A percentile compares a stretch with the other conserved stretches of the same genome.
Conservation (phyloP, 2,329 filamentous ascomycete species). For the Xylaria arbuscula region DNA sequence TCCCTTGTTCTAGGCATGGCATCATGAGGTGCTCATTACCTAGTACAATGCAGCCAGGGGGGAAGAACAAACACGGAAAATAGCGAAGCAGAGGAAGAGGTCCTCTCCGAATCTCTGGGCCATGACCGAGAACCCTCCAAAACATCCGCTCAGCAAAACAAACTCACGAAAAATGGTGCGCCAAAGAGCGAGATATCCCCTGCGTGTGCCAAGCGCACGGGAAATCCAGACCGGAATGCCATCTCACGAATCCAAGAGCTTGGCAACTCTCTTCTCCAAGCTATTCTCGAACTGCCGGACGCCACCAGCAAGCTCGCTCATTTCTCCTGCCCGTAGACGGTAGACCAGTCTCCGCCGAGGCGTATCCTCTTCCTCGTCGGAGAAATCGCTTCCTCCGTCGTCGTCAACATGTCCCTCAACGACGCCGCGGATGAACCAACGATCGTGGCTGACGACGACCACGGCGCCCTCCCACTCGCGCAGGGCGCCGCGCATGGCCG, state of each 20-base stretch:
- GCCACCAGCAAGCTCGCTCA: conserved; percentile 67
- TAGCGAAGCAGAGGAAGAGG: neutral
- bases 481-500: conserved; percentile 74
- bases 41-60: neutral
- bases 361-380: conserved; percentile 58
- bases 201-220: neutral
- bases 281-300: conserved; percentile 69
- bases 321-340: conserved; percentile 66
- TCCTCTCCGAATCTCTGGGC: conserved; percentile 1
- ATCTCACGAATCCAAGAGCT: conserved; percentile 37
- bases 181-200: neutral
- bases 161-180: neutral
- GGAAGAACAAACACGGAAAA: neutral
- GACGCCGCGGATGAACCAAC: conserved; percentile 81
- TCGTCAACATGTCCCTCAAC: conserved; percentile 69
- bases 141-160: neutral
- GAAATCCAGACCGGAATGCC: neutral
- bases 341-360: conserved; percentile 67
- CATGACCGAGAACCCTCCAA: conserved; percentile 10
- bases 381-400: conserved; percentile 53
- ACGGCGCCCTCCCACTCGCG: conserved; percentile 78
- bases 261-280: conserved; percentile 44
- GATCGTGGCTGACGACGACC: conserved; percentile 82
- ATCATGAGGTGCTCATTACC: neutral
- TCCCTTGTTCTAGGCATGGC: too few relatives aligned